These are phyloP conservation scores for Areca catechu DNA, from an alignment of 176 grass and related monocot genomes.

Conservation along the genomic window DNA sequence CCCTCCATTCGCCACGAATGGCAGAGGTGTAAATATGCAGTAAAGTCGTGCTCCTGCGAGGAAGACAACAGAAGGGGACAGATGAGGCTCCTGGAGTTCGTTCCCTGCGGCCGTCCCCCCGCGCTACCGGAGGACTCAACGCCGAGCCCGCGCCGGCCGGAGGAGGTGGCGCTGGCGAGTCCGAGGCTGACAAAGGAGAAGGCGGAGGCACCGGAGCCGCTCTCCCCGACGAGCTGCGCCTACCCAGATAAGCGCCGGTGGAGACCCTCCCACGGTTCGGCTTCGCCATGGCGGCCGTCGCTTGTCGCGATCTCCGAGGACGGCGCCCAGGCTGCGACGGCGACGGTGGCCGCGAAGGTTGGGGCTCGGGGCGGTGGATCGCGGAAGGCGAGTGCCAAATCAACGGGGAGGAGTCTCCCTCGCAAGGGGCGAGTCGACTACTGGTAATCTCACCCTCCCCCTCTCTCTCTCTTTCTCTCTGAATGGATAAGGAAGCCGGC, in stretches of 20 bases:
- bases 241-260: constrained; percentile 31
- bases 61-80: not conserved
- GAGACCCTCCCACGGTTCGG: constrained; percentile 18
- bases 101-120: not conserved
- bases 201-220: too few relatives aligned
- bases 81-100: constrained; percentile 1
- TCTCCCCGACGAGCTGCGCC: too few relatives aligned
- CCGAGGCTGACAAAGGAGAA: not conserved
- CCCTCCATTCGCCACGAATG: not conserved
- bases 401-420: constrained; percentile 2
- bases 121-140: not conserved
- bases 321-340: constrained; percentile 15
- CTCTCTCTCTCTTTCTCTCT: not conserved
- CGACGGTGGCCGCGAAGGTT: not conserved
- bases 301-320: constrained; percentile 64
- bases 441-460: constrained; percentile 32
- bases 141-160: not conserved
- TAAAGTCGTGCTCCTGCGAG: not conserved
- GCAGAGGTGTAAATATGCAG: not conserved
- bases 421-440: constrained; percentile 41
- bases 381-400: constrained; percentile 1
- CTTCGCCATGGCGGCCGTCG: constrained; percentile 55
- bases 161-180: not conserved
- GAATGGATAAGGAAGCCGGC: too few relatives aligned
- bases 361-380: constrained; percentile 11